Conservation (phyloP, 2,329 filamentous ascomycete genomes). For the Stagonosporopsis rhizophila region DNA sequence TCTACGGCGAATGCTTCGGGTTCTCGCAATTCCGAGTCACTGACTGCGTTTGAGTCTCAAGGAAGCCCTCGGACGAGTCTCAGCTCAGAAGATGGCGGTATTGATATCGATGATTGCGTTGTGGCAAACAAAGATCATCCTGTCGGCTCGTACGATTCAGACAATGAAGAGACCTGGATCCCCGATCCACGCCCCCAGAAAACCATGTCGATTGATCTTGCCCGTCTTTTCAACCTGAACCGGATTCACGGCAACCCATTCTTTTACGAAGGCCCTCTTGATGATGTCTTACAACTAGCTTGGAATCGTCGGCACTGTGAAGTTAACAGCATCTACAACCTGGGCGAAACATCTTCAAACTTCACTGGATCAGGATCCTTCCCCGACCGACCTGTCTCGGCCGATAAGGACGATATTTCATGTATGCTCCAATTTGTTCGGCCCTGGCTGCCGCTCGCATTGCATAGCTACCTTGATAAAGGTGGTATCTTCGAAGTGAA, state of each 20-base stretch:
- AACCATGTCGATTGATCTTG: neutral
- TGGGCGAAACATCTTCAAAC: neutral
- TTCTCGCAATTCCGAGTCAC: neutral
- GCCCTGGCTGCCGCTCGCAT: neutral
- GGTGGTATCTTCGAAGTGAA: neutral
- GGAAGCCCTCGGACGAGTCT: neutral
- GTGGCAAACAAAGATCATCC: too few relatives aligned
- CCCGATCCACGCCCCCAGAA: neutral
- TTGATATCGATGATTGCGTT: too few relatives aligned
- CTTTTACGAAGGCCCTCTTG: neutral
- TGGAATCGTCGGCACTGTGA: neutral
- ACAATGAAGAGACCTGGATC: neutral
- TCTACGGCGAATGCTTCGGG: neutral
- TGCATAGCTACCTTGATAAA: neutral
- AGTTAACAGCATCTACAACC: neutral
- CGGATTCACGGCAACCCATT: neutral
- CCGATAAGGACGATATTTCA: neutral
- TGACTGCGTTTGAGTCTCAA: neutral
- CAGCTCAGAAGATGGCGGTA: neutral
- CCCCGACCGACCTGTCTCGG: neutral
- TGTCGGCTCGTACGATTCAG: too few relatives aligned
- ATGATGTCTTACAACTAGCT: neutral
- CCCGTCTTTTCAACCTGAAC: neutral
- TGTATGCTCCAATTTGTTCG: neutral
- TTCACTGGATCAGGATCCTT: neutral